These are phyloP conservation scores for Neurospora hispaniola DNA, from an alignment of 495 filamentous ascomycete genomes.

Conservation along the genomic window DNA sequence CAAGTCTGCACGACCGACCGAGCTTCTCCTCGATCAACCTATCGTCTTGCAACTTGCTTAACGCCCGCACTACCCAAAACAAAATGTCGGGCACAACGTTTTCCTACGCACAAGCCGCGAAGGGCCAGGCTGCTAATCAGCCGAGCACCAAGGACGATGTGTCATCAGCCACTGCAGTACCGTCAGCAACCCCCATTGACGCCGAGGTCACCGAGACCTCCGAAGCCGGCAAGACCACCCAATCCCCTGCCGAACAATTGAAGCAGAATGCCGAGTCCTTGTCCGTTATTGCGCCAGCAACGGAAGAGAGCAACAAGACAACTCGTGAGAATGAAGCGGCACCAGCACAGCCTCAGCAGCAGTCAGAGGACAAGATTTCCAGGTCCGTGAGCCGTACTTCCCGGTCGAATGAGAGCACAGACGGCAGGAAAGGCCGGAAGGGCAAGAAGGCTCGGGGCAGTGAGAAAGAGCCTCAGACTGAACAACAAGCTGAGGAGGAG, in stretches of 20 bases:
- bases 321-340: constrained; percentile 13
- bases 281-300: constrained; percentile 10
- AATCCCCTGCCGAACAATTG: constrained; percentile 11
- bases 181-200: constrained; percentile 54
- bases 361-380: constrained; percentile 15
- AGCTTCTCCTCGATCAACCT: not conserved
- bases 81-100: constrained; percentile 44
- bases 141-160: constrained; percentile 55
- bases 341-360: constrained; percentile 6
- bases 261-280: constrained; percentile 18
- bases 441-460: constrained; percentile 34
- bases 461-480: constrained; percentile 33
- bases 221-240: constrained; percentile 21
- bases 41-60: constrained; percentile 5
- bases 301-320: constrained; percentile 18
- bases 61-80: not conserved
- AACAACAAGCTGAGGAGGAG: constrained; percentile 32
- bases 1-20: not conserved
- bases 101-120: constrained; percentile 94
- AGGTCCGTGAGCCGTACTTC: constrained; percentile 26
- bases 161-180: constrained; percentile 25
- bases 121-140: constrained; percentile 53
- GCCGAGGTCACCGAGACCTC: constrained; percentile 29
- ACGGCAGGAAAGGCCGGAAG: constrained; percentile 35
- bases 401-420: constrained; percentile 27